A percentile compares a stretch with the other conserved stretches of the same genome.
phyloP scores from a whole-genome alignment of 2,329 filamentous ascomycete genomes.

The Claviceps capensis region DNA sequence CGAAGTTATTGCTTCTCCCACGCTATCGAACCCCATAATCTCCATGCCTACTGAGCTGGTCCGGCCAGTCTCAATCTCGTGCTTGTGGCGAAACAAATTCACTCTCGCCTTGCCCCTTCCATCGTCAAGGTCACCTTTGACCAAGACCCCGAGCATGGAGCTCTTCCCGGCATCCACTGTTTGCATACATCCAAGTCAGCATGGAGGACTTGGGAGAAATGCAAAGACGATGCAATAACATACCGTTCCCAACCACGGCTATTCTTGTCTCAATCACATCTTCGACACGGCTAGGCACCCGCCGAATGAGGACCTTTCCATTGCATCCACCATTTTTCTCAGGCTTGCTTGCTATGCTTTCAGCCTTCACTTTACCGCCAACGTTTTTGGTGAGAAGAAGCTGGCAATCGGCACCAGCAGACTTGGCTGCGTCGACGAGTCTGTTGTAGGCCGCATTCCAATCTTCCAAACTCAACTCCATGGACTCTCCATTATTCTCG shows the following conservation, averaged over 20 bases:
- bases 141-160: slow-evolving; percentile 86
- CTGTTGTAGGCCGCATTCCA: slow-evolving; percentile 61
- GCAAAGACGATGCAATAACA: slow-evolving; percentile 9
- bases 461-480: slow-evolving; percentile 59
- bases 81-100: slow-evolving; percentile 94
- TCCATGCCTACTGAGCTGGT: slow-evolving; percentile 98
- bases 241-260: slow-evolving; percentile 88
- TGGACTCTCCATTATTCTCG: slow-evolving; percentile 77
- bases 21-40: slow-evolving; percentile 91
- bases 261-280: slow-evolving; percentile 92
- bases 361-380: slow-evolving; percentile 60
- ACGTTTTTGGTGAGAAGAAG: slow-evolving; percentile 85
- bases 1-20: slow-evolving; percentile 68
- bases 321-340: slow-evolving; percentile 60
- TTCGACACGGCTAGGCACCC: slow-evolving; percentile 59
- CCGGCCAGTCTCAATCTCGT: slow-evolving; percentile 88
- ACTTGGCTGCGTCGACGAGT: slow-evolving; percentile 50
- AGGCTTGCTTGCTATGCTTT: slow-evolving; percentile 35
- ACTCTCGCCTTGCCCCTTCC: slow-evolving; percentile 86
- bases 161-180: slow-evolving; percentile 89
- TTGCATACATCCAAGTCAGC: not conserved
- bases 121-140: slow-evolving; percentile 91
- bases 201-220: too few relatives aligned
- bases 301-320: slow-evolving; percentile 78
- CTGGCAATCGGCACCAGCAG: slow-evolving; percentile 59